A percentile compares a stretch with the other conserved stretches of the same genome.
phyloP scores from a whole-genome alignment of 2,329 filamentous ascomycete species.

The Arthrobotrys megalospora region DNA sequence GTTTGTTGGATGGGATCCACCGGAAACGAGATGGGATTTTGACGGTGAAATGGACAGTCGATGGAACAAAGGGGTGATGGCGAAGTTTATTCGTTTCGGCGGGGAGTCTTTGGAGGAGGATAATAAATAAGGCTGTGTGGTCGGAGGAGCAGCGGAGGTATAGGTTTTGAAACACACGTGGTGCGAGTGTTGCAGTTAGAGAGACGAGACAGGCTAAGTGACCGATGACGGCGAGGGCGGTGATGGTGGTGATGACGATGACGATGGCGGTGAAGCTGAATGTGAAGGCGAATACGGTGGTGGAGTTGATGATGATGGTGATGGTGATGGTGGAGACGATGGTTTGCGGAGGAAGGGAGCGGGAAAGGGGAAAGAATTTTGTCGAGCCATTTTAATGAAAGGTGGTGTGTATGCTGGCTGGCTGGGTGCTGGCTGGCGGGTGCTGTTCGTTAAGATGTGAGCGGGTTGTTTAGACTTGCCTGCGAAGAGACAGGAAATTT shows the following conservation, averaged over 20 bases:
- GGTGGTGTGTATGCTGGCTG: constrained; percentile 38
- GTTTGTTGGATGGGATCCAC: background rate
- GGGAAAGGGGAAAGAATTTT: constrained; percentile 40
- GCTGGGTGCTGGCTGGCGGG: constrained; percentile 5
- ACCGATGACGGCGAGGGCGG: constrained; percentile 23
- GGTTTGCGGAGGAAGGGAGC: constrained; percentile 30
- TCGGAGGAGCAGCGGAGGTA: constrained; percentile 31
- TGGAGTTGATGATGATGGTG: constrained; percentile 41
- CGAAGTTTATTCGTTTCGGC: background rate
- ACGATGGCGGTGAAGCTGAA: constrained; percentile 7
- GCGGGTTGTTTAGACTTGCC: constrained; percentile 60
- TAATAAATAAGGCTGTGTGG: background rate
- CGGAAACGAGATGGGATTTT: background rate
- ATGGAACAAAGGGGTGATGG: background rate
- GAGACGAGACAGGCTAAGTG: constrained; percentile 1
- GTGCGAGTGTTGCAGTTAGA: constrained; percentile 42
- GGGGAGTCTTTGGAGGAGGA: background rate
- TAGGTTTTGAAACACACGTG: constrained; percentile 49
- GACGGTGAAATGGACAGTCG: background rate
- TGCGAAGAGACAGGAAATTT: constrained; percentile 53
- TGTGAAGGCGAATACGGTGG: constrained; percentile 31
- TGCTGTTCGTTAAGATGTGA: constrained; percentile 43
- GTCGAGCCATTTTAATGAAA: constrained; percentile 54
- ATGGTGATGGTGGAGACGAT: constrained; percentile 38
- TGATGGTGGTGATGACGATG: constrained; percentile 13